Evolutionary conservation across 768 basidiomycete genomes (phyloP), one percentile per base, ranked within the genome.

Genomic region (Panaeolus cyanescens): DNA sequence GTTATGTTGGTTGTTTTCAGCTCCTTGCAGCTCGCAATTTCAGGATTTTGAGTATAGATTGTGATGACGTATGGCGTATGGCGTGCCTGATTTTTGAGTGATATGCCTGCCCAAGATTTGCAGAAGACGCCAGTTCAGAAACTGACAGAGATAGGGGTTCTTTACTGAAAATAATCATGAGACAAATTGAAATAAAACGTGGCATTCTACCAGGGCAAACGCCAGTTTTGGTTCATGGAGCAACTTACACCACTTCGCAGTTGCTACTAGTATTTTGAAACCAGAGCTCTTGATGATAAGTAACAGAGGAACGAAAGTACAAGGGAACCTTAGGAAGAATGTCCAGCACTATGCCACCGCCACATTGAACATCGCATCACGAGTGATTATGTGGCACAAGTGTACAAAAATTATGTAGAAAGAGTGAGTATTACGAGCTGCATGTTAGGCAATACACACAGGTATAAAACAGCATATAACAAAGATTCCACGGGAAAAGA

Each of bases 391-490:
- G 25, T 28, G 25, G 45, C 45, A 50, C 45, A 50, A 28, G 12
- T 50, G 45, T 50, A 50, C 45, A 50, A 39, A 50, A 50, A 50
- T 50, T 50, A 50, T 50, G 45, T 50, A 50, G 45, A 50, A 50
- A 30, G 45, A 50, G 45, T 50, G 45, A 50, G 55, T 33, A 56
- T 56, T 56, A 56, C 34, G 36, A 34, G 62, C 59, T 59, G 58
- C 58, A 61, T 60, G 56, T 42, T 54, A 62, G 59, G n/a, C 55
- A 37, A 63, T 58, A 61, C 40, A 39, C 30, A 58, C 30, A 34
- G 33, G 62, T 53, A 34, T 33, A 39, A 10, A 59, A 56, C 53
- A 56, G 60, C 45, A 40, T 19, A 30, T 17, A 32, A 56, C 55
- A 37, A 34, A 37, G 20, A 56, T 34, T 37, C 33, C 36, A 37